A percentile compares a stretch with the other conserved stretches of the same genome.
Evolutionary conservation across 2,329 filamentous ascomycete genomes (phyloP).

Genomic region (Colletotrichum tabaci): DNA sequence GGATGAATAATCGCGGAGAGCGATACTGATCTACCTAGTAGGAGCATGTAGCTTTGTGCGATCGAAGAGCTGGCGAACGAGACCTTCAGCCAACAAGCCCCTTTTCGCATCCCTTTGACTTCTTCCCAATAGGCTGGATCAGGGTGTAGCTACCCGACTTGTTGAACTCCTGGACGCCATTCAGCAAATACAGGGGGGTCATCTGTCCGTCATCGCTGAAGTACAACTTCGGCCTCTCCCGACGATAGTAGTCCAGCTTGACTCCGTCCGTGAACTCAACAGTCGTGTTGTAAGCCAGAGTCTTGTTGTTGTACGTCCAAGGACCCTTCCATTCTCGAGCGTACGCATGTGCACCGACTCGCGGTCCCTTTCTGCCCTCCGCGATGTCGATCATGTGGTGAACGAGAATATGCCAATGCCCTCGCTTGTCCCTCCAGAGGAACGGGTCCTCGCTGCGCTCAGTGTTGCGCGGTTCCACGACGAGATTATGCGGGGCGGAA

Average conservation of each 20-base stretch:
- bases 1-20: too few species aligned
- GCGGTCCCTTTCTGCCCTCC: conserved; percentile 49
- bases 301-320: conserved; percentile 49
- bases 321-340: conserved; percentile 47
- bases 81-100: background rate
- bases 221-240: conserved; percentile 64
- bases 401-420: conserved; percentile 51
- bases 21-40: too few species aligned
- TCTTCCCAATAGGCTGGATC: conserved; percentile 45
- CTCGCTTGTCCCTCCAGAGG: conserved; percentile 52
- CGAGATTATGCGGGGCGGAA: conserved; percentile 51
- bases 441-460: conserved; percentile 50
- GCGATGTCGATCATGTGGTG: conserved; percentile 50
- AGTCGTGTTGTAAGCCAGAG: conserved; percentile 48
- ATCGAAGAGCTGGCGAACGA: too few species aligned
- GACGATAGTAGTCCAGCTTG: conserved; percentile 55
- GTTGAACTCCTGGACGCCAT: conserved; percentile 61
- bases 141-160: conserved; percentile 46
- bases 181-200: conserved; percentile 62
- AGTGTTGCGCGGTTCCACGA: conserved; percentile 35
- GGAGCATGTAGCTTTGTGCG: too few species aligned
- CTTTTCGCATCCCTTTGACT: conserved; percentile 16
- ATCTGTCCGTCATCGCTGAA: conserved; percentile 62
- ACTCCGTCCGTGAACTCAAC: conserved; percentile 57
- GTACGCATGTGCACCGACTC: conserved; percentile 50